phyloP scores from a whole-genome alignment of 768 basidiomycete species.

The Amanita subjunquillea region DNA sequence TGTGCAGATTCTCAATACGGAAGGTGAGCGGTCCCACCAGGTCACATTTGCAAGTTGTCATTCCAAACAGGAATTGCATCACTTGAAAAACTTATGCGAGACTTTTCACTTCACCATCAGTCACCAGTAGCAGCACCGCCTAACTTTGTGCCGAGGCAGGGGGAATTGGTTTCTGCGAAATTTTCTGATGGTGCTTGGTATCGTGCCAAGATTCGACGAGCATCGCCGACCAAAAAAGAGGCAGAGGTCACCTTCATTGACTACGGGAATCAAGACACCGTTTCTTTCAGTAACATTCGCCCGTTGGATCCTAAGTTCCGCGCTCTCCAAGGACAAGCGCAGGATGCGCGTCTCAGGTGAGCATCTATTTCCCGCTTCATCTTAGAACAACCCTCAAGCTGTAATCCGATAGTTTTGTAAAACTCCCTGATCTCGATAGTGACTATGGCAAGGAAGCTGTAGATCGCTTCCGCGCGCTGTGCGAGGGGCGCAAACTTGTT shows the following conservation, averaged over 20 bases:
- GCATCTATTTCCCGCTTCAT: slow-evolving; percentile 5
- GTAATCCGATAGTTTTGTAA: slow-evolving; percentile 59
- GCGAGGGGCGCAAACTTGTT: slow-evolving; percentile 90
- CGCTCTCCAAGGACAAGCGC: slow-evolving; percentile 83
- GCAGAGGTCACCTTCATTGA: slow-evolving; percentile 94
- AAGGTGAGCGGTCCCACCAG: slow-evolving; percentile 42
- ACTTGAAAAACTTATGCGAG: slow-evolving; percentile 88
- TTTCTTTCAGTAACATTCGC: slow-evolving; percentile 75
- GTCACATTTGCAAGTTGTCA: neutral
- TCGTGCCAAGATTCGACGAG: slow-evolving; percentile 80
- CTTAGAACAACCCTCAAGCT: neutral
- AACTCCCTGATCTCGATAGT: slow-evolving; percentile 66
- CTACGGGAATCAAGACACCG: slow-evolving; percentile 89
- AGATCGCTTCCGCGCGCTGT: slow-evolving; percentile 75
- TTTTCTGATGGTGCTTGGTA: slow-evolving; percentile 96
- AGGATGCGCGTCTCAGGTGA: slow-evolving; percentile 85
- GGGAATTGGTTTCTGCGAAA: slow-evolving; percentile 89
- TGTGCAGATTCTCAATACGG: slow-evolving; percentile 86
- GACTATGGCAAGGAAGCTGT: slow-evolving; percentile 84
- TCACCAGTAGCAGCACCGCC: slow-evolving; percentile 45
- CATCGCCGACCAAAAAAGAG: slow-evolving; percentile 85
- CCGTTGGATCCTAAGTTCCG: slow-evolving; percentile 90
- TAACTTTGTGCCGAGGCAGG: slow-evolving; percentile 72
- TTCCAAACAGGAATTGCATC: slow-evolving; percentile 66
- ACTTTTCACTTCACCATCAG: slow-evolving; percentile 83